Evolutionary conservation across 352 stramenopile genomes (phyloP).

Genomic region (Halophytophthora batemanensis): DNA sequence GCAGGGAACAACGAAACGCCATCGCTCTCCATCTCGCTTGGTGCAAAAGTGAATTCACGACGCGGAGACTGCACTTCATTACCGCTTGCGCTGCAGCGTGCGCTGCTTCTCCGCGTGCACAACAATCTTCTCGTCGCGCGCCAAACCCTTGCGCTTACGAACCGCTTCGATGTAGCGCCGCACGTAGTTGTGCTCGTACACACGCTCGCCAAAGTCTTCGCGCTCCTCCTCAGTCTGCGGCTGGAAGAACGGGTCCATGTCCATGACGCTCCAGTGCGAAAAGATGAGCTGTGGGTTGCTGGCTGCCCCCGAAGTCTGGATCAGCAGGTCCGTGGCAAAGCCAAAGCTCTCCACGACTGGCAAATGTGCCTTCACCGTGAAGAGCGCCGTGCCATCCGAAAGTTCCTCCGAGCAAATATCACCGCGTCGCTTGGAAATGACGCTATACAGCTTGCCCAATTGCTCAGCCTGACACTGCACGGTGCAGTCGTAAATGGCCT

Average conservation of each 20-base stretch:
- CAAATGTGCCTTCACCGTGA: slow-evolving; percentile 92
- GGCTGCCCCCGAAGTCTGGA: slow-evolving; percentile 93
- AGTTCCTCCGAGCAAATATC: slow-evolving; percentile 88
- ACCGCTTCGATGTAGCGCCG: slow-evolving; percentile 93
- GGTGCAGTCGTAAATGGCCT: slow-evolving; percentile 89
- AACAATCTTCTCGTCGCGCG: slow-evolving; percentile 94
- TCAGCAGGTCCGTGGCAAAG: slow-evolving; percentile 91
- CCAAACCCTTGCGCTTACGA: slow-evolving; percentile 92
- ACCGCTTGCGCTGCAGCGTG: slow-evolving; percentile 93
- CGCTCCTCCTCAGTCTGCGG: slow-evolving; percentile 94
- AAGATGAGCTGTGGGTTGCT: slow-evolving; percentile 96
- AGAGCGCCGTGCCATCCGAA: slow-evolving; percentile 92
- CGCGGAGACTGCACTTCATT: slow-evolving; percentile 7
- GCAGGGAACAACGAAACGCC: too few relatives aligned
- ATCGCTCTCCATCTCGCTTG: too few relatives aligned
- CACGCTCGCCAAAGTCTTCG: slow-evolving; percentile 93
- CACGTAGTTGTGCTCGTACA: slow-evolving; percentile 93
- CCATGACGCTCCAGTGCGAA: slow-evolving; percentile 92
- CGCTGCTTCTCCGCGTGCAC: slow-evolving; percentile 95
- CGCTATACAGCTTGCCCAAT: slow-evolving; percentile 92
- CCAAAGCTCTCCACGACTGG: slow-evolving; percentile 94
- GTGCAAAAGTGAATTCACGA: too few relatives aligned
- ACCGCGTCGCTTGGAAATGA: slow-evolving; percentile 91
- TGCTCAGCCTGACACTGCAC: slow-evolving; percentile 88
- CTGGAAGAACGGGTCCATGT: slow-evolving; percentile 96